These are phyloP conservation scores for Neonothopanus nambi DNA, from an alignment of 1,284 basidiomycete species.

Conservation along the genomic window DNA sequence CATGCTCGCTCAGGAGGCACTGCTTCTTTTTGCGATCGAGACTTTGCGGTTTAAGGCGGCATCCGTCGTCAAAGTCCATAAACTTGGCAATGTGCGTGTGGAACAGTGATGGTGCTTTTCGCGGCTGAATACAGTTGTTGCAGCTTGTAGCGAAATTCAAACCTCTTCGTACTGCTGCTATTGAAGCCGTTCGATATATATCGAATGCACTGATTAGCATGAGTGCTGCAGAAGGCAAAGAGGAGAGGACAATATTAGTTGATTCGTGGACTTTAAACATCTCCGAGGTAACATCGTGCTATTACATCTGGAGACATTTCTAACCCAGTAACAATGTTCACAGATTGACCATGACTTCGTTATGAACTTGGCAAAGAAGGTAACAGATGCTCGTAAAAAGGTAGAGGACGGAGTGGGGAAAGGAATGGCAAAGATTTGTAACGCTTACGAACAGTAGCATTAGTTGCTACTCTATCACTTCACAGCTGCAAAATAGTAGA, in stretches of 20 bases:
- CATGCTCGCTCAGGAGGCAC: slow-evolving; percentile 74
- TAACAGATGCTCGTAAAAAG: slow-evolving; percentile 68
- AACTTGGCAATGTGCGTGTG: slow-evolving; percentile 59
- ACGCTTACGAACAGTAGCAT: slow-evolving; percentile 34
- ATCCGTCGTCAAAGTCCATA: slow-evolving; percentile 69
- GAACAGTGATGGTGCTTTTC: slow-evolving; percentile 1
- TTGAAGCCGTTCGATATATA: slow-evolving; percentile 55
- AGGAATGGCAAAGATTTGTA: slow-evolving; percentile 57
- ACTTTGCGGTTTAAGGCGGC: slow-evolving; percentile 69
- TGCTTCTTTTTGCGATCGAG: slow-evolving; percentile 64
- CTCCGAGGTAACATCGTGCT: slow-evolving; percentile 40
- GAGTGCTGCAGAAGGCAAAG: slow-evolving; percentile 49
- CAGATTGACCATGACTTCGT: slow-evolving; percentile 71
- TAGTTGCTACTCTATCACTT: background rate
- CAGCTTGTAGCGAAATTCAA: slow-evolving; percentile 70
- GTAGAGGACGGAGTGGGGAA: slow-evolving; percentile 71
- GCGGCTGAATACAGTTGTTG: slow-evolving; percentile 6
- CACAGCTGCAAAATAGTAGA: too few relatives aligned
- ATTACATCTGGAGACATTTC: slow-evolving; percentile 6
- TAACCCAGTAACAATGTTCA: slow-evolving; percentile 1
- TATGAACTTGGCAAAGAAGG: slow-evolving; percentile 58
- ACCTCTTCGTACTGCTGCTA: slow-evolving; percentile 52
- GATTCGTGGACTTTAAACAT: slow-evolving; percentile 48
- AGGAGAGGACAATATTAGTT: slow-evolving; percentile 55
- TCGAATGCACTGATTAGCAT: slow-evolving; percentile 50